Evolutionary conservation across 2,329 filamentous ascomycete genomes (phyloP).

Genomic region (Penicillium vulpinum): DNA sequence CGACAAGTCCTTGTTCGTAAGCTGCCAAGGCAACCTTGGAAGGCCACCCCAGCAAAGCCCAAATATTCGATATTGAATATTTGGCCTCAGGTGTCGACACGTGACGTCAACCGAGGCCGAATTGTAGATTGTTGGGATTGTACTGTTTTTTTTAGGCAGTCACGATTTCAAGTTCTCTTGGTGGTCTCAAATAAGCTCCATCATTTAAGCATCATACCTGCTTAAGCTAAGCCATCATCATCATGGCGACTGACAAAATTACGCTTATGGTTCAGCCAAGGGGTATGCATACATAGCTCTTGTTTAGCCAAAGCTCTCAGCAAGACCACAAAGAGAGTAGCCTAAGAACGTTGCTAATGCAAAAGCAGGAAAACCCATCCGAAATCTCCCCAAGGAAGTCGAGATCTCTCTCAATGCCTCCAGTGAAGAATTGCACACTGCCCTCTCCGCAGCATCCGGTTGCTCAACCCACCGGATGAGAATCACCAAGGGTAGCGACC

Average conservation of each 20-base stretch:
- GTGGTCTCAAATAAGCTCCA: background rate
- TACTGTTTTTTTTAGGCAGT: slow-evolving; percentile 8
- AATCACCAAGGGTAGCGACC: slow-evolving; percentile 65
- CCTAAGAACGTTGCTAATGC: slow-evolving; percentile 13
- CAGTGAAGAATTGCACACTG: slow-evolving; percentile 57
- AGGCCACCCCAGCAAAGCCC: background rate
- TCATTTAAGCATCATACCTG: slow-evolving; percentile 1
- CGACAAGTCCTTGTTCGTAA: background rate
- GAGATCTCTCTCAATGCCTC: slow-evolving; percentile 54
- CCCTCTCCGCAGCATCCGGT: slow-evolving; percentile 55
- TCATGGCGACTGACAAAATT: slow-evolving; percentile 36
- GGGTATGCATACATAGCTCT: slow-evolving; percentile 34
- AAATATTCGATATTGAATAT: background rate
- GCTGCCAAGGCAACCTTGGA: background rate
- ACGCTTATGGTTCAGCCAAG: slow-evolving; percentile 44
- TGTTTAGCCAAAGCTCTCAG: background rate
- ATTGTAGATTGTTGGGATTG: slow-evolving; percentile 3
- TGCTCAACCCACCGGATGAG: slow-evolving; percentile 61
- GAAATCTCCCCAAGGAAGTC: slow-evolving; percentile 58
- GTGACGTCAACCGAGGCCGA: slow-evolving; percentile 23
- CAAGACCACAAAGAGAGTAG: background rate
- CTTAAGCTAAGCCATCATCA: slow-evolving; percentile 14
- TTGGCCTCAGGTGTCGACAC: slow-evolving; percentile 22
- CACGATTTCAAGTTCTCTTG: slow-evolving; percentile 4
- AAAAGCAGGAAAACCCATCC: slow-evolving; percentile 60